Percentiles rank a stretch among this genome's conserved stretches.
These are phyloP conservation scores for Termitomyces sp. DNA, from an alignment of 768 basidiomycete genomes.

Conservation along the genomic window DNA sequence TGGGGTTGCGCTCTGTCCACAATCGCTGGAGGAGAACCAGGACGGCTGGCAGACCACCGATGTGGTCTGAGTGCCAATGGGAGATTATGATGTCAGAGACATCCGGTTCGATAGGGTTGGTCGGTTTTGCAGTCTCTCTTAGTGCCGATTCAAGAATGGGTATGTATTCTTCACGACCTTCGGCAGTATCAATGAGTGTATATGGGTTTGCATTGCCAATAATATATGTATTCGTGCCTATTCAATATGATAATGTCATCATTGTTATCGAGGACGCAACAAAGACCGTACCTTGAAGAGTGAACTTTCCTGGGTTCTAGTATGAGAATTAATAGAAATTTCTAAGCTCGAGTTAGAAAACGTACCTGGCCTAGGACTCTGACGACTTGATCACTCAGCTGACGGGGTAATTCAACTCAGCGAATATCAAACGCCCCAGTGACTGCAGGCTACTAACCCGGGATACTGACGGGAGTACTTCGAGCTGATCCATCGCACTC, in stretches of 20 bases:
- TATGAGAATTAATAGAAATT: not conserved
- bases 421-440: not conserved
- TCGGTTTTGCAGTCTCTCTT: constrained; percentile 25
- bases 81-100: constrained; percentile 90
- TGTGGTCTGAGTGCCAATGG: constrained; percentile 88
- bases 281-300: constrained; percentile 60
- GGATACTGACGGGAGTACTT: constrained; percentile 45
- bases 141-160: constrained; percentile 61
- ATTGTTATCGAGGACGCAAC: not conserved
- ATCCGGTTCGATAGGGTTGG: constrained; percentile 39
- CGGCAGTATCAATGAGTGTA: constrained; percentile 79
- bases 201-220: constrained; percentile 66
- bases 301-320: constrained; percentile 87
- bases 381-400: constrained; percentile 67
- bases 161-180: constrained; percentile 65
- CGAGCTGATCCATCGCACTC: constrained; percentile 42
- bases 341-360: not conserved
- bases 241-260: not conserved
- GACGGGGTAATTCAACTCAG: not conserved
- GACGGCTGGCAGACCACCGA: constrained; percentile 68
- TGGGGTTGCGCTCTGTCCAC: constrained; percentile 49
- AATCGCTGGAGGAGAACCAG: constrained; percentile 56
- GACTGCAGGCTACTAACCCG: constrained; percentile 35
- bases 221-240: constrained; percentile 90
- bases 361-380: constrained; percentile 73